Evolutionary conservation across 805 yeast genomes (phyloP), one percentile per base, ranked within the genome.

Genomic region (Starmerella bombi): DNA sequence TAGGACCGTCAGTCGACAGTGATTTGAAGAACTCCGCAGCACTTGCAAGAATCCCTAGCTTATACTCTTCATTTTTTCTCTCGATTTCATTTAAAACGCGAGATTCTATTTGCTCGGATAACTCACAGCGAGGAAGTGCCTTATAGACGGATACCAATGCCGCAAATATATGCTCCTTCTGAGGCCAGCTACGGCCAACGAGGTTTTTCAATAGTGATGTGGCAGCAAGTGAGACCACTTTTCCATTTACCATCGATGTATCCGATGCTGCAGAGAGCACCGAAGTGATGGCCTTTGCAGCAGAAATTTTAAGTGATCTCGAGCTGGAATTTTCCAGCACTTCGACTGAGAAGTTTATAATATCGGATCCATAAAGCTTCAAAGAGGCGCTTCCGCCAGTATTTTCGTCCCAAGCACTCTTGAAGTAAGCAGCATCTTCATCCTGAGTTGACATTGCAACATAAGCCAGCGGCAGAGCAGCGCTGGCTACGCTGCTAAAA

Each of bases 111-210:
- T 56, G 58, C 25, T 63, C 54, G 5, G 6, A 27, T 17, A 12
- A 76, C 49, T 33, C 55, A n/a, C n/a, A n/a, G 62, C 0, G 49
- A 50, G 35, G 64, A 59, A 7, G 74, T 52, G 0, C 77, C 54
- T 25, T 3, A 29, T 36, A 42, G 8, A 80, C 64, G 1, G 72
- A 59, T 0, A 81, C 79, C 40, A 86, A 61, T 0, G 94, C 81
- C 28, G 73, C 74, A 16, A 84, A 62, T 1, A 91, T 69, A 22
- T 66, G 59, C 50, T 85, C 95, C 53, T 88, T 88, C 5, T 96
- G 97, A 14, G 69, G 67, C 91, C 94, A 88, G 8, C 88, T 71
- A 44, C 93, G 72, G 1, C 95, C 95, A 41, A 68, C 65, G 27
- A 12, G 7, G 27, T 23, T 23, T 23, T 23, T 12, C 27, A 23